Conservation (phyloP, 257 asterid genomes). For the Solanum dulcamara region DNA sequence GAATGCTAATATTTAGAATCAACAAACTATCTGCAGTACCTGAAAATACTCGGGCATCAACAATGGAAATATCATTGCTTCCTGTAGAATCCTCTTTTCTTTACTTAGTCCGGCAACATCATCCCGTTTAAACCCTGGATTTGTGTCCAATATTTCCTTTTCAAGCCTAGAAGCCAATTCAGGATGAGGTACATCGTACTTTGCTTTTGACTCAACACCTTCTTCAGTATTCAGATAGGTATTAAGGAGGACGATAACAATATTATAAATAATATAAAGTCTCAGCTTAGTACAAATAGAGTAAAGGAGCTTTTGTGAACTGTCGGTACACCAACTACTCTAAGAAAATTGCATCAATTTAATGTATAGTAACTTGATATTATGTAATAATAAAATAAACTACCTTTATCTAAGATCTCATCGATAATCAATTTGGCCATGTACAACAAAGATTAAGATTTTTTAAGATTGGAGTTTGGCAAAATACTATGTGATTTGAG, state of each 20-base stretch:
- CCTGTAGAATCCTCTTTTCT: conserved; percentile 88
- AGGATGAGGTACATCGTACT: conserved; percentile 83
- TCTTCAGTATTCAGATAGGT: conserved; percentile 32
- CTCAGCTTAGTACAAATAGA: background rate
- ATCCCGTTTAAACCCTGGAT: conserved; percentile 89
- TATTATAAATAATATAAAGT: background rate
- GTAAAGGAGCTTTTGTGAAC: background rate
- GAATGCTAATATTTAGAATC: background rate
- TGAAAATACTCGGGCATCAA: conserved; percentile 99
- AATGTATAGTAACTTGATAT: background rate
- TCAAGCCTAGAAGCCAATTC: conserved; percentile 95
- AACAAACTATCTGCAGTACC: conserved; percentile 12
- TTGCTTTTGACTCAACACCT: conserved; percentile 45
- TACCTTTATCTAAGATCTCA: background rate
- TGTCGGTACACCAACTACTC: background rate
- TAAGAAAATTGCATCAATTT: background rate
- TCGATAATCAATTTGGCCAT: background rate
- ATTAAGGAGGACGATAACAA: background rate
- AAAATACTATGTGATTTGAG: background rate
- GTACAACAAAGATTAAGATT: background rate
- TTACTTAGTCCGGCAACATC: conserved; percentile 89
- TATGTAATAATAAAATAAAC: background rate
- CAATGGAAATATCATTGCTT: conserved; percentile 92
- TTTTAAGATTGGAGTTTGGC: background rate
- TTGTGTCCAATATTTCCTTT: conserved; percentile 75